Percentiles rank a stretch among this genome's conserved stretches.
Evolutionary conservation across 1,139 yeast genomes (phyloP).

Genomic region (Wickerhamiella pararugosa): DNA sequence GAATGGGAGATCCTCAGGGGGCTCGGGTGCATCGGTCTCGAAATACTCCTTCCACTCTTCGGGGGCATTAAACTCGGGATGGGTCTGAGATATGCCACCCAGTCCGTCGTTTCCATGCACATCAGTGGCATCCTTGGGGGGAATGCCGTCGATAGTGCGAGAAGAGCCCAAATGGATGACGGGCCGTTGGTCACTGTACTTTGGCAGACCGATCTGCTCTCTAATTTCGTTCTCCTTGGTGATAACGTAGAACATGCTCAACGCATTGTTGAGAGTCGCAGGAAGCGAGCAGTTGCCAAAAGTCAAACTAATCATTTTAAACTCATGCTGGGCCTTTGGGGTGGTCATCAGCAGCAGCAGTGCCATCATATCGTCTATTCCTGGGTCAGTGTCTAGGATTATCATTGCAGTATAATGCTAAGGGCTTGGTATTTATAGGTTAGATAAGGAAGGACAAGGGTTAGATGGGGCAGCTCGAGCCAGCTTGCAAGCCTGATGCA

Average conservation of each 20-base stretch:
- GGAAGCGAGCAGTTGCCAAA: slow-evolving; percentile 28
- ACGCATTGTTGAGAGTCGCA: slow-evolving; percentile 25
- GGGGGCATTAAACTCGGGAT: slow-evolving; percentile 26
- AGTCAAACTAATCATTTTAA: slow-evolving; percentile 27
- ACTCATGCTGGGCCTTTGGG: slow-evolving; percentile 18
- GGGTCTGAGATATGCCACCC: slow-evolving; percentile 25
- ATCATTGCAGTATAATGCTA: slow-evolving; percentile 8
- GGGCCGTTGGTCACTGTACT: slow-evolving; percentile 21
- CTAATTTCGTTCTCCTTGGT: slow-evolving; percentile 21
- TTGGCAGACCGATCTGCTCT: slow-evolving; percentile 12
- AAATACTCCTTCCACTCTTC: slow-evolving; percentile 20
- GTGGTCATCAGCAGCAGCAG: slow-evolving; percentile 25
- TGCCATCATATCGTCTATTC: slow-evolving; percentile 30
- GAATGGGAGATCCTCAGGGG: slow-evolving; percentile 18
- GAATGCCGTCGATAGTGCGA: slow-evolving; percentile 17
- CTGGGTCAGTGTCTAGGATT: slow-evolving; percentile 30
- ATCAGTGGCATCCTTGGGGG: slow-evolving; percentile 25
- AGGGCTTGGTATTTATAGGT: too few species aligned
- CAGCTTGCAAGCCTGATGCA: too few species aligned
- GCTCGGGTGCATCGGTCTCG: slow-evolving; percentile 1
- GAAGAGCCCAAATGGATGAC: slow-evolving; percentile 24
- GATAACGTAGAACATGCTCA: slow-evolving; percentile 26
- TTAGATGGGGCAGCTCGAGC: too few species aligned
- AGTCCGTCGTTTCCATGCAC: slow-evolving; percentile 31
- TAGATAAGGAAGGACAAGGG: too few species aligned